phyloP scores from a whole-genome alignment of 495 filamentous ascomycete genomes.

The Penicillium cinerascens region DNA sequence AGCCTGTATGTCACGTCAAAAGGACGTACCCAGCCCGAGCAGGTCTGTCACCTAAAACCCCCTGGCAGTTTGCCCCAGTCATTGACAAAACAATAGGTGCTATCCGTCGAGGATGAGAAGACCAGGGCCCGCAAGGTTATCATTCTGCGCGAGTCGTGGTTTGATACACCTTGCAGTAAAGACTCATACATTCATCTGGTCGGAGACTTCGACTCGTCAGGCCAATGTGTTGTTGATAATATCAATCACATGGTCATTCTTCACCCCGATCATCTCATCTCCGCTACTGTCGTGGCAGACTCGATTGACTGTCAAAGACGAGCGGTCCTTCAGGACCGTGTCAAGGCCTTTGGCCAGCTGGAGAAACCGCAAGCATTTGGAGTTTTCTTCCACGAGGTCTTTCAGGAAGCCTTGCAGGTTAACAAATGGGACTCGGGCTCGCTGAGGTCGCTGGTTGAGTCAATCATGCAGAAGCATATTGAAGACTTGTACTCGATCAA shows the following conservation, averaged over 20 bases:
- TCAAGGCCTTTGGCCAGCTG: constrained; percentile 79
- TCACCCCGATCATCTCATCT: constrained; percentile 93
- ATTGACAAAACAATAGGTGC: constrained; percentile 53
- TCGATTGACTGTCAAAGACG: constrained; percentile 85
- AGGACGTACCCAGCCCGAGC: constrained; percentile 62
- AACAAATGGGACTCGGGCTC: constrained; percentile 76
- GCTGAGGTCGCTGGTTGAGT: constrained; percentile 59
- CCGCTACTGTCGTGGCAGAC: constrained; percentile 88
- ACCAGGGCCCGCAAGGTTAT: constrained; percentile 62
- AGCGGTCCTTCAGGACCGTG: constrained; percentile 87
- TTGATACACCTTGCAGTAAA: constrained; percentile 66
- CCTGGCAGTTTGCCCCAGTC: not conserved
- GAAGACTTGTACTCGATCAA: constrained; percentile 85
- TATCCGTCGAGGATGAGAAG: constrained; percentile 72
- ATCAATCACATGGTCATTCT: constrained; percentile 80
- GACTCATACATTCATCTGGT: constrained; percentile 81
- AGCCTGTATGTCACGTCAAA: constrained; percentile 58
- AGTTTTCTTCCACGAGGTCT: constrained; percentile 87
- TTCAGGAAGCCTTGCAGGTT: constrained; percentile 80
- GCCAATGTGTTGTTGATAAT: constrained; percentile 73
- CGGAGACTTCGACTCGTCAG: constrained; percentile 65
- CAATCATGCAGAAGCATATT: constrained; percentile 64
- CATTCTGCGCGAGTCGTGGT: constrained; percentile 80
- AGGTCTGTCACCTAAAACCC: constrained; percentile 47
- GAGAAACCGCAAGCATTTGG: constrained; percentile 81